Evolutionary conservation across 2,329 filamentous ascomycete species (phyloP), one percentile per base, ranked within the genome.

Genomic region (Xylariales sp.): DNA sequence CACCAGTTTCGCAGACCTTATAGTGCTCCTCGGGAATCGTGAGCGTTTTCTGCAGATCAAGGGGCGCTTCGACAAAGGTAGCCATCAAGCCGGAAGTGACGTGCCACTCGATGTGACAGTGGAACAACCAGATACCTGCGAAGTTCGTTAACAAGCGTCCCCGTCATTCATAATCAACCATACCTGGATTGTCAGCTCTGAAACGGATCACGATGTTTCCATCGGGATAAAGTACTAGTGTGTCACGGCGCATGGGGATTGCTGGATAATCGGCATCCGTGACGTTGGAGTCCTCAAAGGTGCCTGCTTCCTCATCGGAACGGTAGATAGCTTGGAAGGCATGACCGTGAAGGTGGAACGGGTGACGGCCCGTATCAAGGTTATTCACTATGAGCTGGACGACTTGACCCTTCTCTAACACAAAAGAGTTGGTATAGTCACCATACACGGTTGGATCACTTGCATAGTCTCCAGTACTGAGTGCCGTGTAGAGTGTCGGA

Each of bases 61-160:
- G 56, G 0, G 81, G 82, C 0, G 77, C 74, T 59, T 84, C 82
- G 46, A 85, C 61, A 48, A 87, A 74, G 1, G 78, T 80, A 18
- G 80, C 74, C 3, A 79, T 68, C 3, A 88, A 69, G n/a, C 84
- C 84, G 3, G 78, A 79, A 1, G 73, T 65, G 43, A 86, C 69
- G 56, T 88, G 84, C 84, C 84, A 91, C 56, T 87, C 84, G 40
- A 90, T 83, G 58, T 91, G 86, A 62, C 86, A 90, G 62, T 89
- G 86, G 65, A 89, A 86, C 4, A 85, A 60, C 81, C 81, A 86
- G 16, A 85, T 68, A 27, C 77, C 68, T 68, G 27, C 32, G 36
- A 19, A 22, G 31, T 22, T 24, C 32, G 15, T 32, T 24, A 28
- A n/a, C 19, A 10, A 25, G n/a, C n/a, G n/a, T n/a, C n/a, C n/a